These are phyloP conservation scores for Pharnaceum exiguum DNA, from an alignment of 148 eudicot species.

Conservation along the genomic window DNA sequence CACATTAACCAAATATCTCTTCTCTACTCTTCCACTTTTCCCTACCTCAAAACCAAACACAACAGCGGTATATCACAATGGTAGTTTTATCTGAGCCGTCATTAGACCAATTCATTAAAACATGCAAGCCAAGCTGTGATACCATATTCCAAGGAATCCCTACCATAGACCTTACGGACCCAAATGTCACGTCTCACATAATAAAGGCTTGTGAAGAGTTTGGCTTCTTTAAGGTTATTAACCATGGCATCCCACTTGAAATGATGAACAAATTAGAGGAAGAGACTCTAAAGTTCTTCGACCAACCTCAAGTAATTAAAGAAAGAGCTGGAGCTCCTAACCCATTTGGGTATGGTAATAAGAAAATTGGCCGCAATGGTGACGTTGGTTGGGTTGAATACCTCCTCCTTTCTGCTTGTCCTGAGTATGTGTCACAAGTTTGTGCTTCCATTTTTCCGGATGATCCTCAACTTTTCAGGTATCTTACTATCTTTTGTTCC, in stretches of 20 bases:
- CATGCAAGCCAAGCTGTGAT: too few relatives aligned
- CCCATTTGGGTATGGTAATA: conserved; percentile 56
- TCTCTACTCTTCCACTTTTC: too few relatives aligned
- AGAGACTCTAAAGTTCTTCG: conserved; percentile 41
- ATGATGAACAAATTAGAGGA: conserved; percentile 33
- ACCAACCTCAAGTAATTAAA: conserved; percentile 32
- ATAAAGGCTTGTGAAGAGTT: conserved; percentile 53
- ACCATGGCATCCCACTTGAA: conserved; percentile 42
- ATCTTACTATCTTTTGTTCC: too few relatives aligned
- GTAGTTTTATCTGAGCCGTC: too few relatives aligned
- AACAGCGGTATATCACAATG: too few relatives aligned
- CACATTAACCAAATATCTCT: too few relatives aligned
- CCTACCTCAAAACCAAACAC: too few relatives aligned
- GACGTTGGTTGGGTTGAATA: conserved; percentile 59
- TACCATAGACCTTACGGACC: conserved; percentile 48
- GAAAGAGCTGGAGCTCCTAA: conserved; percentile 32
- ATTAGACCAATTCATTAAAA: too few relatives aligned
- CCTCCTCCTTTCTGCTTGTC: conserved; percentile 31
- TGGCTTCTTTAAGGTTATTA: conserved; percentile 55
- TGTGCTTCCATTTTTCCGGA: not conserved
- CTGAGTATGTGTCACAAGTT: not conserved
- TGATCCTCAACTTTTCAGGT: not conserved
- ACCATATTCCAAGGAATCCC: too few relatives aligned
- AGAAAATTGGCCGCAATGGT: conserved; percentile 47
- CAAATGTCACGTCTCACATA: conserved; percentile 34